phyloP scores from a whole-genome alignment of 176 grass and related monocot genomes.

The Oryza punctata region DNA sequence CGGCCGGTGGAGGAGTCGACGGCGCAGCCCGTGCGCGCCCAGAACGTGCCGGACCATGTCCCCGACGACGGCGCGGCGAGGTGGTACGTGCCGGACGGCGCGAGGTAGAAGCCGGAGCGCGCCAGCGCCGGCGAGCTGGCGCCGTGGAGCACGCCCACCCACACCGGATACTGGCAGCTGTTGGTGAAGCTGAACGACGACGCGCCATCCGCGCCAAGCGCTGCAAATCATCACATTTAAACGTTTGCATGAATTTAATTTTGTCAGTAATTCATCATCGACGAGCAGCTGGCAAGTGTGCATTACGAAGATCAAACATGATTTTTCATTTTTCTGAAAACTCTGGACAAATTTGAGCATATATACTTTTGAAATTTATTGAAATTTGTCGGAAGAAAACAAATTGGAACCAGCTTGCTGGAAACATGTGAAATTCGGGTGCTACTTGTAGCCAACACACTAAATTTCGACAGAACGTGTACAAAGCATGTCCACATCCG shows the following conservation, averaged over 20 bases:
- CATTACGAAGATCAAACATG: not conserved
- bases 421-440: not conserved
- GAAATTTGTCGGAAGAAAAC: not conserved
- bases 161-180: conserved; percentile 53
- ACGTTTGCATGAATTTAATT: not conserved
- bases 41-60: conserved; percentile 69
- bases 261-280: not conserved
- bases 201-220: conserved; percentile 10
- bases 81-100: conserved; percentile 18
- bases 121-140: conserved; percentile 38
- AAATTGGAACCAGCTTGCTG: not conserved
- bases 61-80: conserved; percentile 46
- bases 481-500: not conserved
- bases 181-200: conserved; percentile 58
- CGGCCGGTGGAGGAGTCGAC: conserved; percentile 38
- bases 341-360: not conserved
- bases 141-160: conserved; percentile 60
- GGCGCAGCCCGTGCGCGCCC: conserved; percentile 57
- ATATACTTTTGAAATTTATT: not conserved
- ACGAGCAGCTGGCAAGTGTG: not conserved
- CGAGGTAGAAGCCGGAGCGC: conserved; percentile 62
- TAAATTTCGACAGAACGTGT: not conserved
- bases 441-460: not conserved
- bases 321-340: not conserved
- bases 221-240: not conserved